Evolutionary conservation across 2,329 filamentous ascomycete genomes (phyloP), one percentile per base, ranked within the genome.

Genomic region (Aspergillus felis): DNA sequence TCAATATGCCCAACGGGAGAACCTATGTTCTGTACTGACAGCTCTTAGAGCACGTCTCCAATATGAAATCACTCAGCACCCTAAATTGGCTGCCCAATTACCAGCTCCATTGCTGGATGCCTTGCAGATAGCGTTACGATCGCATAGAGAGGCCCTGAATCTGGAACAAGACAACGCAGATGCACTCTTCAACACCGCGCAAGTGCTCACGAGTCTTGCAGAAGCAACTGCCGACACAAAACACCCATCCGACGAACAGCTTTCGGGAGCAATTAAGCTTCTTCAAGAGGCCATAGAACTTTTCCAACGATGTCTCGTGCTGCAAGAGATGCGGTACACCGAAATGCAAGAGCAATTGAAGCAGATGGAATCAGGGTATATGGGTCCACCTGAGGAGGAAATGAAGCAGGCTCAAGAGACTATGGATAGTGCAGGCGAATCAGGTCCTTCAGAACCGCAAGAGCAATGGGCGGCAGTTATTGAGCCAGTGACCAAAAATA

Each of bases 171-270:
- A 85, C 44, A 89, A 89, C 68, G 78, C 86, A 1, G 87, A 91
- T 71, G 80, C 84, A 4, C 75, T 89, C 8, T 91, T 90, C 77
- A 91, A 91, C 68, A 87, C 85, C 5, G 86, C 84, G 1, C 88
- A 90, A 71, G 84, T 89, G 3, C 76, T 90, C 41, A 87, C 84
- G 0, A 85, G 82, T 60, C 76, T 90, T 41, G 86, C 85, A 1
- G 88, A 91, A 74, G 76, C 76, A 2, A 69, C 84, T 7, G 76
- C 81, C 0, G 82, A 85, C 51, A 78, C 79, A n/a, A 79, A 79
- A 46, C 78, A 80, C 5, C 68, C 71, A 1, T 71, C 69, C 2
- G 75, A 79, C 24, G 68, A 69, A 46, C 67, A 72, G 24, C 74
- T 79, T 47, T 67, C 72, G 44, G 74, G 83, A 56, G 81, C 83